A percentile compares a stretch with the other conserved stretches of the same genome.
Evolutionary conservation across 208 protist genomes (phyloP).

Genomic region (Leishmania lainsoni): DNA sequence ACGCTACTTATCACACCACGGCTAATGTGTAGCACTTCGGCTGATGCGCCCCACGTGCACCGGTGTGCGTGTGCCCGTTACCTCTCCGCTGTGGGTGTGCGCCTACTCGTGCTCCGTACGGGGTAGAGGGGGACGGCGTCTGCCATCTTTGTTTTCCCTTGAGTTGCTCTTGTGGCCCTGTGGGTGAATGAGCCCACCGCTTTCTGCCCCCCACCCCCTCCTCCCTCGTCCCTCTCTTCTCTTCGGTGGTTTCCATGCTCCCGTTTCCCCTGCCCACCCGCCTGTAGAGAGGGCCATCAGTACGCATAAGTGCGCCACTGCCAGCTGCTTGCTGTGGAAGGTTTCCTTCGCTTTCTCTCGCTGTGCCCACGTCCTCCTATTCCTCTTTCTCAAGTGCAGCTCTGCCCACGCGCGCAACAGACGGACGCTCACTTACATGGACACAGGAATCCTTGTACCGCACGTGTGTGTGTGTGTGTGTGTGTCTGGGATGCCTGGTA

Average conservation of each 20-base stretch:
- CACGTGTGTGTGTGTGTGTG: background rate
- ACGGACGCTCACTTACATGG: too few species aligned
- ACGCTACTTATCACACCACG: slow-evolving; percentile 74
- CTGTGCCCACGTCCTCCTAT: background rate
- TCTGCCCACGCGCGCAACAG: too few species aligned
- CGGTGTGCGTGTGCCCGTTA: background rate
- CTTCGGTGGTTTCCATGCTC: background rate
- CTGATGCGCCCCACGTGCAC: background rate
- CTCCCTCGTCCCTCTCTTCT: too few species aligned
- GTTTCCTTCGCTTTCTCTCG: background rate
- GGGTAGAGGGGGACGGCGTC: background rate
- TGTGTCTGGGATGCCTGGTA: background rate
- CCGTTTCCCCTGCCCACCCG: background rate
- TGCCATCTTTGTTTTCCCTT: background rate
- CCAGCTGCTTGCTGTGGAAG: background rate
- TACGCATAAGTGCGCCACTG: background rate
- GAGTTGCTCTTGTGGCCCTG: background rate
- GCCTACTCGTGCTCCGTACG: background rate
- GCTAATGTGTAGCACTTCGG: slow-evolving; percentile 12
- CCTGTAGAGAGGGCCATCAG: background rate
- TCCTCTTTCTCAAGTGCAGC: background rate
- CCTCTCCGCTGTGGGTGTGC: background rate
- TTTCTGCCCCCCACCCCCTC: background rate
- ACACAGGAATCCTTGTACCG: too few species aligned
- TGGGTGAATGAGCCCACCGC: background rate